phyloP scores from a whole-genome alignment of 2,329 filamentous ascomycete genomes.

The Metarhizium rileyi region DNA sequence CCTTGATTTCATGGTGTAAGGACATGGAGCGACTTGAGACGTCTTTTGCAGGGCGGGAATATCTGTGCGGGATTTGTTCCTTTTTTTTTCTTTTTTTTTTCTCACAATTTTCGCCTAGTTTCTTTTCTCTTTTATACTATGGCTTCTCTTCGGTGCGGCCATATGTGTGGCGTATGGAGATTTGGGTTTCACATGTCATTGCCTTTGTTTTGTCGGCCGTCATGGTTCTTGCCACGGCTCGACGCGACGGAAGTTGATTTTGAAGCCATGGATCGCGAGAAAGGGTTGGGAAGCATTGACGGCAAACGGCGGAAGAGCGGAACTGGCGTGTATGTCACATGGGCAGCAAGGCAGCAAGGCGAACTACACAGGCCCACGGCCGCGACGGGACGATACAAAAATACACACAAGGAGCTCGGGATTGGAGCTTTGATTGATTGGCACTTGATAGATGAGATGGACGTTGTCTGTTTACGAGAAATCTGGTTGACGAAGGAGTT shows the following conservation, averaged over 20 bases:
- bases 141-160: not conserved
- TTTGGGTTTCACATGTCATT: not conserved
- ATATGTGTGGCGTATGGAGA: not conserved
- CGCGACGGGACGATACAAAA: not conserved
- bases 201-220: not conserved
- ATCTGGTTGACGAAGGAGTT: not conserved
- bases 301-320: not conserved
- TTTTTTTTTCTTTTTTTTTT: not conserved
- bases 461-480: not conserved
- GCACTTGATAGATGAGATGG: not conserved
- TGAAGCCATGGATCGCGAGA: not conserved
- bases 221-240: not conserved
- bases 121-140: no score
- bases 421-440: not conserved
- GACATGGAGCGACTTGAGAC: not conserved
- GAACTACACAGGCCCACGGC: not conserved
- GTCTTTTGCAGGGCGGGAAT: not conserved
- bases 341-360: not conserved
- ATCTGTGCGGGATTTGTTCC: not conserved
- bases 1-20: slow-evolving; percentile 9
- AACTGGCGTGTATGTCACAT: not conserved
- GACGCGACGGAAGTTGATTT: not conserved
- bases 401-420: not conserved
- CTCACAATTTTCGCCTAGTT: not conserved
- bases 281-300: not conserved